Evolutionary conservation across 345 rosid species (phyloP).

Genomic region (Hypericum perforatum): DNA sequence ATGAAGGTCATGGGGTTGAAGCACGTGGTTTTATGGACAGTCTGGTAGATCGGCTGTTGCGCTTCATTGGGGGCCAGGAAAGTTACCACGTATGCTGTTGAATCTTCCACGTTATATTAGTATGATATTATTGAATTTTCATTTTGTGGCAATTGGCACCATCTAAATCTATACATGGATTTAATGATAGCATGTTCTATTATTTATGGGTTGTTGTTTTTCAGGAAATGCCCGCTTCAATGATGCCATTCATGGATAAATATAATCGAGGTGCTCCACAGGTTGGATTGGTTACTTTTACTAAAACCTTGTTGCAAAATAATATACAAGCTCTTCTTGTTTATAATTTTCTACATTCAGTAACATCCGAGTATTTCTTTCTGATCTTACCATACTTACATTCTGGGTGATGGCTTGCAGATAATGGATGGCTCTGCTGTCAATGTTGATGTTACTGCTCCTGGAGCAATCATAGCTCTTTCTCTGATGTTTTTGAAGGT

Average conservation of each 20-base stretch:
- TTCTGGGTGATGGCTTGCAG: slow-evolving; percentile 26
- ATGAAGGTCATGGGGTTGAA: slow-evolving; percentile 84
- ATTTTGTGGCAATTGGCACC: slow-evolving; percentile 1
- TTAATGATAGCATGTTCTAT: slow-evolving; percentile 10
- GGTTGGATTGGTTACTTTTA: slow-evolving; percentile 35
- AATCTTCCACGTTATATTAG: slow-evolving; percentile 12
- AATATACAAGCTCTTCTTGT: not conserved
- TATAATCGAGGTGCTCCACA: slow-evolving; percentile 54
- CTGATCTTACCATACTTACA: not conserved
- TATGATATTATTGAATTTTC: slow-evolving; percentile 2
- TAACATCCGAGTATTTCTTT: not conserved
- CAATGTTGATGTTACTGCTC: slow-evolving; percentile 92
- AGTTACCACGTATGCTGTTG: slow-evolving; percentile 36
- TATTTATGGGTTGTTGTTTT: slow-evolving; percentile 13
- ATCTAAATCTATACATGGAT: no score
- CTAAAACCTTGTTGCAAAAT: slow-evolving; percentile 5
- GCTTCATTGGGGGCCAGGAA: slow-evolving; percentile 88
- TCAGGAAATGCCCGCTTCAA: slow-evolving; percentile 57
- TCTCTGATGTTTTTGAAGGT: slow-evolving; percentile 91
- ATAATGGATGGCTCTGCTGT: slow-evolving; percentile 68
- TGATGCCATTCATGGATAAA: slow-evolving; percentile 48
- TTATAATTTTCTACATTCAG: not conserved
- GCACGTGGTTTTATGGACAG: slow-evolving; percentile 63
- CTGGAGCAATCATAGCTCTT: slow-evolving; percentile 90
- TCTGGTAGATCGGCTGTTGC: slow-evolving; percentile 67